Percentiles rank a stretch among this genome's conserved stretches.
Conservation (phyloP, 805 yeast species). For the Lipomyces yamadae region DNA sequence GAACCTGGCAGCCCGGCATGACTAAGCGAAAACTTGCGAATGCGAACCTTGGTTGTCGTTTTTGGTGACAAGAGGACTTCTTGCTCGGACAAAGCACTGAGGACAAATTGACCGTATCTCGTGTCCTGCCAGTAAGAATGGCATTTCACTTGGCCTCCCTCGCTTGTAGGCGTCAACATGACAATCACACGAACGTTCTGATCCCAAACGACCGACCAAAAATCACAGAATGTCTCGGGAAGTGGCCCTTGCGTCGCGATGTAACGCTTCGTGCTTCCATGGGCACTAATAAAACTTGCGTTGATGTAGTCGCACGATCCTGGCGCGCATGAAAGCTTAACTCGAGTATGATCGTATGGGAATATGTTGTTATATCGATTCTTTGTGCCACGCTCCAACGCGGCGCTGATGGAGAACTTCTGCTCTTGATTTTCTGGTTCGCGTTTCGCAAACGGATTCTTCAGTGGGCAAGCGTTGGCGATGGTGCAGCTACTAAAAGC, state of each 20-base stretch:
- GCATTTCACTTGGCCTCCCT: constrained; percentile 83
- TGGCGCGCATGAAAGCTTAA: constrained; percentile 51
- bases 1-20: constrained; percentile 42
- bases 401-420: constrained; percentile 49
- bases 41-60: constrained; percentile 35
- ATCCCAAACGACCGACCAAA: constrained; percentile 78
- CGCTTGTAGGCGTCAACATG: constrained; percentile 77
- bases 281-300: constrained; percentile 68
- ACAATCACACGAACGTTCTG: constrained; percentile 69
- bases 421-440: neutral
- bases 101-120: constrained; percentile 46
- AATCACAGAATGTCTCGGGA: constrained; percentile 76
- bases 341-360: constrained; percentile 85
- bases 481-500: constrained; percentile 43
- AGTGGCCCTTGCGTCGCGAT: constrained; percentile 97
- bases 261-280: constrained; percentile 52
- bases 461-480: constrained; percentile 2
- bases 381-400: constrained; percentile 79
- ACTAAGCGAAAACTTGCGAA: constrained; percentile 55
- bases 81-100: constrained; percentile 41
- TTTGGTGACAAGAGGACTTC: constrained; percentile 26
- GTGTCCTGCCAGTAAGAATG: constrained; percentile 83
- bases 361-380: constrained; percentile 88
- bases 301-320: constrained; percentile 69
- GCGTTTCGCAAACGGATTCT: neutral